phyloP scores from a whole-genome alignment of 2,329 filamentous ascomycete species.

The Beauveria bassiana region DNA sequence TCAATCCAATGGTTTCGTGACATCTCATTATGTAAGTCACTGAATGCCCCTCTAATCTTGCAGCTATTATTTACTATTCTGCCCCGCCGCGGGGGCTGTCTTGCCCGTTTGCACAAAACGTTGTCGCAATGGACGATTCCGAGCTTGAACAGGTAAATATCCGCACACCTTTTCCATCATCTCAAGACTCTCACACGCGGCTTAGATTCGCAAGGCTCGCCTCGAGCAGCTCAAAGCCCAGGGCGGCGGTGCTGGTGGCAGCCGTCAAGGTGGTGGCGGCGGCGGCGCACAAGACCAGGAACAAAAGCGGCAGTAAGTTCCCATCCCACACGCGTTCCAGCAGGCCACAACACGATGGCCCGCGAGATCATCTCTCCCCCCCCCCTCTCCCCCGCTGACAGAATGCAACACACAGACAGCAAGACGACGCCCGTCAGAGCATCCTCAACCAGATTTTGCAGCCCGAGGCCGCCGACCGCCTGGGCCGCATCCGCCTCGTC shows the following conservation, averaged over 20 bases:
- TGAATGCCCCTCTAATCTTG: constrained; percentile 6
- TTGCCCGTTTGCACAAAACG: constrained; percentile 9
- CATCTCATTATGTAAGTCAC: neutral
- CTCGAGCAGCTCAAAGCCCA: constrained; percentile 86
- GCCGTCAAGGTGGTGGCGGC: constrained; percentile 20
- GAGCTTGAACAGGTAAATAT: constrained; percentile 33
- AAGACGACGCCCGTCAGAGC: constrained; percentile 63
- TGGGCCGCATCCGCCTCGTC: constrained; percentile 90
- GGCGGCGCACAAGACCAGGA: constrained; percentile 42
- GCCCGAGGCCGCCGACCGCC: constrained; percentile 84
- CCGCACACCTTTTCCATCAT: neutral
- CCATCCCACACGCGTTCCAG: too few species aligned
- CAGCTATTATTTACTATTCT: neutral
- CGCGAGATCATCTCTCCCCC: too few species aligned
- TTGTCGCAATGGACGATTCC: constrained; percentile 33
- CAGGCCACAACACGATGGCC: too few species aligned
- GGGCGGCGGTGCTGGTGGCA: constrained; percentile 41
- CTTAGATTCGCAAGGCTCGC: constrained; percentile 80
- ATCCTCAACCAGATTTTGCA: constrained; percentile 91
- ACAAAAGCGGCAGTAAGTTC: constrained; percentile 45
- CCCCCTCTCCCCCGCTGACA: too few species aligned
- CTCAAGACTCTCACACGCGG: neutral
- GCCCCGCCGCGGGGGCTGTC: constrained; percentile 8
- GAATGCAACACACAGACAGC: constrained; percentile 26
- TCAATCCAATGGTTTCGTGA: neutral